Conservation (phyloP, 495 filamentous ascomycete species). For the Hypoxylon fuscum region DNA sequence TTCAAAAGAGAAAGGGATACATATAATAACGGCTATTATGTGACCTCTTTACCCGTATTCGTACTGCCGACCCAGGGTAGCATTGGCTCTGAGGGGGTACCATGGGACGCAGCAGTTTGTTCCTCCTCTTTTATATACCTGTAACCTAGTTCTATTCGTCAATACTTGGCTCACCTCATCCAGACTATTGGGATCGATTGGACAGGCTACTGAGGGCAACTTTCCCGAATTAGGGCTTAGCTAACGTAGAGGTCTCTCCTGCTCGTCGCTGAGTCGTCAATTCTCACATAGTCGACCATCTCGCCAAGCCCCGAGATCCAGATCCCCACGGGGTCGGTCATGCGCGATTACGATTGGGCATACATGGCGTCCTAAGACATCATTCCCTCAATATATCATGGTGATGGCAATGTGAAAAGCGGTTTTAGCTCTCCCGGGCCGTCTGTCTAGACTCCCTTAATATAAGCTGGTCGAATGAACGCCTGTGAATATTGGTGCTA, state of each 20-base stretch:
- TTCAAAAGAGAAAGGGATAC: background rate
- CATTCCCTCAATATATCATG: background rate
- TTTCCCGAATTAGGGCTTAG: constrained; percentile 8
- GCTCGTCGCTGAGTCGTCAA: constrained; percentile 2
- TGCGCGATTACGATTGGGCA: constrained; percentile 22
- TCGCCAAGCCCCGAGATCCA: constrained; percentile 33
- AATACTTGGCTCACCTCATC: constrained; percentile 17
- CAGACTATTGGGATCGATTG: constrained; percentile 22
- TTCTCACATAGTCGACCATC: constrained; percentile 14
- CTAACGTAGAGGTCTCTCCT: constrained; percentile 6
- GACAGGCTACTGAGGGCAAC: constrained; percentile 6
- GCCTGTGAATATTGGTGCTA: background rate
- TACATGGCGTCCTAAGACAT: constrained; percentile 5
- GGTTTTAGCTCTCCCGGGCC: background rate
- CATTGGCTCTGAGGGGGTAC: constrained; percentile 14
- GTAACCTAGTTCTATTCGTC: background rate
- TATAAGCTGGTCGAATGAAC: constrained; percentile 5
- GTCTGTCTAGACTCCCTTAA: background rate
- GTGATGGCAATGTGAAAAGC: background rate
- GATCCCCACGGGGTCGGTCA: constrained; percentile 30
- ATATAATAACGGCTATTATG: constrained; percentile 7
- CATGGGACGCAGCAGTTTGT: constrained; percentile 11
- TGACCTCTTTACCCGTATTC: constrained; percentile 14
- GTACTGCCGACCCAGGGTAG: constrained; percentile 24
- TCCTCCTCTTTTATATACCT: background rate